These are phyloP conservation scores for Fusarium multiceps DNA, from an alignment of 2,329 filamentous ascomycete species.

Conservation along the genomic window DNA sequence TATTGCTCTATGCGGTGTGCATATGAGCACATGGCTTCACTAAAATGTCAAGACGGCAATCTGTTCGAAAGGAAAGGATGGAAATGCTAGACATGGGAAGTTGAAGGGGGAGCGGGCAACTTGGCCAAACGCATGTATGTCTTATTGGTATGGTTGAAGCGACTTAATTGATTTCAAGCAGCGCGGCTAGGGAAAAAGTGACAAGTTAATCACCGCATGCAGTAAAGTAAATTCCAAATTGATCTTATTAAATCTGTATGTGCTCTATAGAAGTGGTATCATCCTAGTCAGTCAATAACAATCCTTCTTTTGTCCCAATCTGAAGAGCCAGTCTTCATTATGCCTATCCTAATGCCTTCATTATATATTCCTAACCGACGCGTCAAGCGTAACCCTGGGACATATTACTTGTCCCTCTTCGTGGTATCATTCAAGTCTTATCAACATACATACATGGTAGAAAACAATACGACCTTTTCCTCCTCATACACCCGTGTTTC, in stretches of 20 bases:
- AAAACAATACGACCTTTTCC: slow-evolving; percentile 11
- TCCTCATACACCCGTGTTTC: slow-evolving; percentile 1
- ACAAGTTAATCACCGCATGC: slow-evolving; percentile 4
- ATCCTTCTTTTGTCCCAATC: not conserved
- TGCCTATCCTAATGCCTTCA: not conserved
- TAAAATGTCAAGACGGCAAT: not conserved
- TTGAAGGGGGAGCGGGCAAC: slow-evolving; percentile 4
- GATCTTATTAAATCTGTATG: slow-evolving; percentile 2
- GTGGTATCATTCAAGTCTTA: slow-evolving; percentile 34
- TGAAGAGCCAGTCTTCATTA: slow-evolving; percentile 34
- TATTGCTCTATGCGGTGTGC: not conserved
- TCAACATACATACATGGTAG: slow-evolving; percentile 20
- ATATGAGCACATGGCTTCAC: not conserved
- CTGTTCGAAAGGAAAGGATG: not conserved
- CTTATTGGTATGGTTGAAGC: slow-evolving; percentile 22
- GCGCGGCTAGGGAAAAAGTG: slow-evolving; percentile 1
- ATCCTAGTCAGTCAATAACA: slow-evolving; percentile 2
- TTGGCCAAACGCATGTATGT: slow-evolving; percentile 6
- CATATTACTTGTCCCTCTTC: slow-evolving; percentile 13
- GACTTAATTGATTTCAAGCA: slow-evolving; percentile 22
- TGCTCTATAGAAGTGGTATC: slow-evolving; percentile 31
- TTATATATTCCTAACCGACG: slow-evolving; percentile 1
- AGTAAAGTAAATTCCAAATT: slow-evolving; percentile 7
- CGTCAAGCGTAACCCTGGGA: slow-evolving; percentile 8
- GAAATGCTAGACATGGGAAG: not conserved